Conservation (phyloP, 805 yeast species). For the Starmera dryadoides region DNA sequence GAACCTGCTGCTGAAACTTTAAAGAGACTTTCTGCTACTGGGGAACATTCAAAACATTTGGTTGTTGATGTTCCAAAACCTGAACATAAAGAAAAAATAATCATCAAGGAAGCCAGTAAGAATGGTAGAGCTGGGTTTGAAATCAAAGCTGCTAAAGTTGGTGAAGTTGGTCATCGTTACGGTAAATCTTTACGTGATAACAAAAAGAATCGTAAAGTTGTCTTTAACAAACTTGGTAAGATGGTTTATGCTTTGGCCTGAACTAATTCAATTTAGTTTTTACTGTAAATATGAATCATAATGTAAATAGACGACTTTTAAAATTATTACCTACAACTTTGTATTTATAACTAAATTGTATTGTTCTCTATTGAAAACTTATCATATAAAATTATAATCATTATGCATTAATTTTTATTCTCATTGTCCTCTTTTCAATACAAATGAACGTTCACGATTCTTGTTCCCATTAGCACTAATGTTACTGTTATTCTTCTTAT, state of each 20-base stretch:
- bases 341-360: no score
- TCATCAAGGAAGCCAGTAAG: no score
- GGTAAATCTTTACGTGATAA: constrained; percentile 88
- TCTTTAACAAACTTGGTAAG: constrained; percentile 62
- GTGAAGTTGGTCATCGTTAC: constrained; percentile 84
- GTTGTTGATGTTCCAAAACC: no score
- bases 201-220: constrained; percentile 73
- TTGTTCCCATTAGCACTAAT: not conserved
- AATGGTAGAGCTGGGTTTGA: constrained; percentile 62
- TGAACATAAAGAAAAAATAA: constrained; percentile 14
- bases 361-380: no score
- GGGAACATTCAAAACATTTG: constrained; percentile 35
- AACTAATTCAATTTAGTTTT: no score
- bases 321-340: no score
- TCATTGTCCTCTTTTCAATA: no score
- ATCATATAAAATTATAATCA: no score
- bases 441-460: no score
- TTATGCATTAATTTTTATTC: no score
- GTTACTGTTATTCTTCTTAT: not conserved
- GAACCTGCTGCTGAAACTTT: constrained; percentile 85
- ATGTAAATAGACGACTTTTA: no score
- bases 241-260: constrained; percentile 21
- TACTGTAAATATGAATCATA: no score
- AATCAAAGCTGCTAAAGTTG: constrained; percentile 73
- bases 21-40: constrained; percentile 54